Base-by-base conservation (phyloP, 1,139 yeast genomes). In the Yamadazyma blattariae region DNA sequence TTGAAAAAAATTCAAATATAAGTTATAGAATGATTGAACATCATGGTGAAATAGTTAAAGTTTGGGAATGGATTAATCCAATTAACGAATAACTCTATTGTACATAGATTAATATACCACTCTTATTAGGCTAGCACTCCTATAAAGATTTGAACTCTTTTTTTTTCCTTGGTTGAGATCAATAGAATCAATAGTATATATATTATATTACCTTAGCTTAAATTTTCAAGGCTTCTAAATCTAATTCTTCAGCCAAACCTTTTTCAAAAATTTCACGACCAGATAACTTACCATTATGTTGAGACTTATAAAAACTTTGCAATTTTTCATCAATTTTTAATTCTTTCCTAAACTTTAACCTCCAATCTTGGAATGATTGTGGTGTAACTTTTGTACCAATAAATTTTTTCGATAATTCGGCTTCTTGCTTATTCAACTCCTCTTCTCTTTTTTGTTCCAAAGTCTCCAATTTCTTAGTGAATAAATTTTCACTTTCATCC, bases 201-300 rank as follows among this genome's bases (percentile, higher is more conserved):
- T 27, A 9, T 27, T 10, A 27, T 10, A 10, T 17, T 27, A 10
- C 7, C 17, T 19, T 14, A 11, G 20, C 4, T 30, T 29, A 36
- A 12, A 36, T 31, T 25, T 38, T 35, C 27, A 38, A 27, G 3
- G 4, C n/a, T 11, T 35, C 38, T 12, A 35, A 16, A 17, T 30
- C 37, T 3, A 53, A 45, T 3, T 47, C 54, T 17, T 57, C 64
- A 29, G 85, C 94, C 51, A 89, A 73, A 33, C 97, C 97, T 54
- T 74, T 75, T 53, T 89, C 97, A 54, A 90, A 92, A 41, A 92
- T 84, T 59, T 89, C 92, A 48, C 78, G 74, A 14, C 98, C 98
- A 0, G 95, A 82, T 51, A 88, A 62, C 57, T 82, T 84, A 10
- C 92, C 94, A 35, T 69, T 71, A 52, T 84, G 92, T 54, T 82